Evolutionary conservation across 495 filamentous ascomycete genomes (phyloP).

Genomic region (Coniosporium apollinis): DNA sequence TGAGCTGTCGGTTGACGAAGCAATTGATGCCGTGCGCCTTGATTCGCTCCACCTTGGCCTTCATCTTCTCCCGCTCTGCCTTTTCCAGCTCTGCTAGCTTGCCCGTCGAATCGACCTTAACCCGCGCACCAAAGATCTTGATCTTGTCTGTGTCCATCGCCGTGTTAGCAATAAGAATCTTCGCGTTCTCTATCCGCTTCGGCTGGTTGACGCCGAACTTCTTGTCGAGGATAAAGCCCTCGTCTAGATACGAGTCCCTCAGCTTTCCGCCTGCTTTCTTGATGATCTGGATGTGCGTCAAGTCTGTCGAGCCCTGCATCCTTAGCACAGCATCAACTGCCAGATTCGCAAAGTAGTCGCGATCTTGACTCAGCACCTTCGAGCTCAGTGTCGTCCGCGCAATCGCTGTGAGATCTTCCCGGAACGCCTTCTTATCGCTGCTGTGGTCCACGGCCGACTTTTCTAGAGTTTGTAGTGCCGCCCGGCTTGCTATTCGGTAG

Average conservation of each 20-base stretch:
- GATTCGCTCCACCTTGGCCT: conserved; percentile 94
- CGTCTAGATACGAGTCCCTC: conserved; percentile 90
- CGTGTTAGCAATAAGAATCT: conserved; percentile 94
- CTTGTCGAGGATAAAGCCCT: conserved; percentile 98
- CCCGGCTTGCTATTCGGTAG: conserved; percentile 87
- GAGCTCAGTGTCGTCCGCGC: conserved; percentile 95
- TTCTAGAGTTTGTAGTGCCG: conserved; percentile 69
- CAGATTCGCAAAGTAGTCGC: conserved; percentile 76
- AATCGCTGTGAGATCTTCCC: conserved; percentile 76
- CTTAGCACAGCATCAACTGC: conserved; percentile 87
- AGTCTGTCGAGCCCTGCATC: conserved; percentile 78
- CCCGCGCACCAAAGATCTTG: conserved; percentile 94
- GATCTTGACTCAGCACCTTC: conserved; percentile 88
- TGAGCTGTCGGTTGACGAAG: conserved; percentile 96
- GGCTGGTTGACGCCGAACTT: conserved; percentile 97
- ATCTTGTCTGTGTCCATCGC: conserved; percentile 99
- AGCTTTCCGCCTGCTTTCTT: conserved; percentile 98
- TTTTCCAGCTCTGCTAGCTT: conserved; percentile 95
- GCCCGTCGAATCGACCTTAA: conserved; percentile 87
- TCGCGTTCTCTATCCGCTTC: conserved; percentile 91
- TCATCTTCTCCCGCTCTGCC: conserved; percentile 98
- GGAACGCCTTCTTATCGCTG: conserved; percentile 63
- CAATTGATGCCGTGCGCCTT: conserved; percentile 99
- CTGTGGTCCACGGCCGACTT: conserved; percentile 78
- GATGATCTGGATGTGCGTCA: conserved; percentile 97